Evolutionary conservation across 192 early-diverging fungal species (phyloP).

Genomic region (Coemansia umbellata): DNA sequence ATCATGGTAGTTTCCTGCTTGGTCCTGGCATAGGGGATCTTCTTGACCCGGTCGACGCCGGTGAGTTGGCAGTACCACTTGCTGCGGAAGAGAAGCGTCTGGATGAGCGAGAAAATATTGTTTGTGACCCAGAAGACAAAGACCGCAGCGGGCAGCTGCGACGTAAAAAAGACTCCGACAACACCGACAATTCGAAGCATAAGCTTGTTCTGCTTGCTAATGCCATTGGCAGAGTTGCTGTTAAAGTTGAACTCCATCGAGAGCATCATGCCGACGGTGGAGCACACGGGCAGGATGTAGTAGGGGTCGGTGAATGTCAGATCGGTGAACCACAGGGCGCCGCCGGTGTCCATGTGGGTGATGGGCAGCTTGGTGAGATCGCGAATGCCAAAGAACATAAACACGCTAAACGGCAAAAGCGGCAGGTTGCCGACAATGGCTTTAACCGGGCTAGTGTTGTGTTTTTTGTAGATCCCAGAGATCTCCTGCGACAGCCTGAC

Average conservation of each 20-base stretch:
- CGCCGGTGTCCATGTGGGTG: constrained; percentile 74
- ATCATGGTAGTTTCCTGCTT: background rate
- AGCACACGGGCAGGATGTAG: constrained; percentile 75
- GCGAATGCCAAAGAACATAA: constrained; percentile 77
- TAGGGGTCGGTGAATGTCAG: constrained; percentile 76
- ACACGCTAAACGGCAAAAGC: constrained; percentile 81
- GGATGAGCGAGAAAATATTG: constrained; percentile 66
- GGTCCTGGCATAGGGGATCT: constrained; percentile 10
- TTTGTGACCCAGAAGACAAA: constrained; percentile 85
- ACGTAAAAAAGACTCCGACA: constrained; percentile 47
- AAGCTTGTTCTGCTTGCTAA: constrained; percentile 33
- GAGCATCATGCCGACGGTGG: constrained; percentile 64
- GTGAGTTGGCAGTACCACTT: constrained; percentile 55
- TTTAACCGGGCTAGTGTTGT: constrained; percentile 62
- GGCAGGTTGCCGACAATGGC: constrained; percentile 58
- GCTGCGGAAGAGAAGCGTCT: constrained; percentile 63
- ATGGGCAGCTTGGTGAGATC: constrained; percentile 78
- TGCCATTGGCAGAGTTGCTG: constrained; percentile 10
- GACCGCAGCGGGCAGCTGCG: constrained; percentile 56
- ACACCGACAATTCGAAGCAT: constrained; percentile 49
- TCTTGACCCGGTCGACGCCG: constrained; percentile 56
- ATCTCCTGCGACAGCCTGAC: constrained; percentile 57
- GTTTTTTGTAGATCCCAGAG: constrained; percentile 56
- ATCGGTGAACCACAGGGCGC: constrained; percentile 82
- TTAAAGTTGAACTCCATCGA: constrained; percentile 56